Evolutionary conservation across 2,329 filamentous ascomycete species (phyloP), one percentile per base, ranked within the genome.

Genomic region (Ramichloridium luteum): DNA sequence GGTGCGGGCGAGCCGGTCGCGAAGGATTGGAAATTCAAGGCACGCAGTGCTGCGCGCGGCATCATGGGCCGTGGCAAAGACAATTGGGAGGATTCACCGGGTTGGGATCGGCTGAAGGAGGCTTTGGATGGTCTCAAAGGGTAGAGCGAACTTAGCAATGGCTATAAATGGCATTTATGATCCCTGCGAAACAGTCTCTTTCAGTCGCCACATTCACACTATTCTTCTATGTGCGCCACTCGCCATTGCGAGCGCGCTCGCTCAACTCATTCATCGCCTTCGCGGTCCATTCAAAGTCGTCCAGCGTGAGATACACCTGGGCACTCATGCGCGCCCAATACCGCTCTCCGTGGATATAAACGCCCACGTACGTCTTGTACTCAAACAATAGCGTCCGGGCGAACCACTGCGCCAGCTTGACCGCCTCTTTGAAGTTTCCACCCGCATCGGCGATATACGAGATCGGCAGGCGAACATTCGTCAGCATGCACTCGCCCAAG

Each of bases 11-110:
- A 76, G 40, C 50, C 73, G 16, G 75, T 94, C 2, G 83, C 82
- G 2, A 70, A 69, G 36, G 77, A 77, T 48, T 98, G 90, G 90
- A 80, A 73, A 55, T 81, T 81, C 41, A 96, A 93, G 68, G 82
- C 83, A 1, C 68, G 83, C 47, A 92, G 74, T 54, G 86, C 86
- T 8, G 67, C 93, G 2, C 67, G 85, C 32, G 84, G 81, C 31
- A 77, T 96, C 5, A 69, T 92, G 67, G 80, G 84, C 0, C 80
- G 80, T 51, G 86, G 72, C 0, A 86, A 74, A 60, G 80, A 83
- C 48, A 69, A 58, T 9, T 94, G 86, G 84, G 85, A 93, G 58
- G 84, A 72, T 8, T 80, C 66, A 16, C 61, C 67, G 25, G 79
- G 72, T 16, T 90, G 76, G 77, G 64, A 63, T 28, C 65, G 59